Evolutionary conservation across 1,284 basidiomycete genomes (phyloP).

Genomic region (Ganoderma meredithae): DNA sequence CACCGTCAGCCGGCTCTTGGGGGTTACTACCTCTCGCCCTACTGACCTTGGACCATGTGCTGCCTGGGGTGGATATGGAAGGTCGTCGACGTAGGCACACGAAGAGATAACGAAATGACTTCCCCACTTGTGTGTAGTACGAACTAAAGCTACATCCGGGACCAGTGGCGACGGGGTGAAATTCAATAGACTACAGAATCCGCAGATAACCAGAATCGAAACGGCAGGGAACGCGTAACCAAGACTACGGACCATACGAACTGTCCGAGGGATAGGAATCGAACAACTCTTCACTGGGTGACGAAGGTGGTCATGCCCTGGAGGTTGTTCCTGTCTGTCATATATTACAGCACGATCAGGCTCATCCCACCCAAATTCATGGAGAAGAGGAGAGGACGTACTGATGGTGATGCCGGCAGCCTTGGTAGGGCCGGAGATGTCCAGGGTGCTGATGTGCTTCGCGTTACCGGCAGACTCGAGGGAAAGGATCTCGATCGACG

Average conservation of each 20-base stretch:
- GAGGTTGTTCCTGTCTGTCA: slow-evolving; percentile 45
- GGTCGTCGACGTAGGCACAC: neutral
- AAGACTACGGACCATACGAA: neutral
- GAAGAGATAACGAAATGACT: neutral
- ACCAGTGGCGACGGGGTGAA: neutral
- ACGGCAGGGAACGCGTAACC: neutral
- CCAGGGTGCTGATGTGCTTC: slow-evolving; percentile 48
- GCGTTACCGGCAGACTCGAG: slow-evolving; percentile 51
- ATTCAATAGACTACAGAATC: neutral
- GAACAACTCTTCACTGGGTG: slow-evolving; percentile 24
- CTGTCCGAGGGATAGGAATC: neutral
- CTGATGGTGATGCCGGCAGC: slow-evolving; percentile 48
- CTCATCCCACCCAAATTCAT: neutral
- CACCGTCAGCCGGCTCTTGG: too few species aligned
- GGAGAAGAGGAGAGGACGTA: slow-evolving; percentile 33
- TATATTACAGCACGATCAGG: neutral
- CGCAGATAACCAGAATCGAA: neutral
- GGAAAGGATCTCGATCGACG: slow-evolving; percentile 49
- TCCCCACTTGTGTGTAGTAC: slow-evolving; percentile 11
- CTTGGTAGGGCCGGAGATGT: slow-evolving; percentile 47
- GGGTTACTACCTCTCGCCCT: too few species aligned
- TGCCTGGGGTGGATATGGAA: neutral
- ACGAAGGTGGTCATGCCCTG: slow-evolving; percentile 54
- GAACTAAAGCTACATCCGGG: slow-evolving; percentile 21
- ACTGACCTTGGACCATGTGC: neutral